Evolutionary conservation across 306 rosid genomes (phyloP), one percentile per base, ranked within the genome.

Genomic region (Rosa chinensis): DNA sequence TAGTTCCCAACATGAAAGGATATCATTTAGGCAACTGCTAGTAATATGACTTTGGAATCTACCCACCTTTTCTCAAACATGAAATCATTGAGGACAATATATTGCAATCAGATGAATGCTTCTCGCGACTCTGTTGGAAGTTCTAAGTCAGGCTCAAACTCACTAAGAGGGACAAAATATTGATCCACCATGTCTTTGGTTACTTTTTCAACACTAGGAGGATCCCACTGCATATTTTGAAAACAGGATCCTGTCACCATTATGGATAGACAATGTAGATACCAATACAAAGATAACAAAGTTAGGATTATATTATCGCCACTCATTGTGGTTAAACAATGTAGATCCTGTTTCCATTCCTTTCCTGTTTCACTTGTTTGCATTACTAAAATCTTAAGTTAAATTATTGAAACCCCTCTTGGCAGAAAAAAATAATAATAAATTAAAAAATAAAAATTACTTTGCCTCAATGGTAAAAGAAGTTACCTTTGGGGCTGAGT

Each of bases 151-250:
- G 97, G 88, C 87, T 95, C 99, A 56, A 52, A 70, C 66, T 85
- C 90, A 71, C 84, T 87, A 4, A 89, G 74, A 63, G 89, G 92
- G 79, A 82, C 85, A 78, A 94, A 94, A 86, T 89, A 94, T 20
- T 82, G 89, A 76, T 86, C 91, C 80, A 94, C 97, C 99, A 92
- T 89, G 75, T 92, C 97, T 78, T 79, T 56, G 55, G 95, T 87
- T 59, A 94, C 97, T 84, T 82, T 87, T 49, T 89, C 97, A 81
- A 94, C 78, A 25, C 82, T 92, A n/a, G 97, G 97, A 83, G 99
- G 99, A 87, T 94, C 87, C 99, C 99, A 92, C 97, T 92, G 97
- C 81, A 76, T 77, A 50, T 58, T 82, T 72, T 18, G 5, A 70
- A 77, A 70, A 52, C 25, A 67, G 16, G 70, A 74, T 20, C 61